Base-by-base conservation (phyloP, 768 basidiomycete species). In the Panaeolus cyanescens region DNA sequence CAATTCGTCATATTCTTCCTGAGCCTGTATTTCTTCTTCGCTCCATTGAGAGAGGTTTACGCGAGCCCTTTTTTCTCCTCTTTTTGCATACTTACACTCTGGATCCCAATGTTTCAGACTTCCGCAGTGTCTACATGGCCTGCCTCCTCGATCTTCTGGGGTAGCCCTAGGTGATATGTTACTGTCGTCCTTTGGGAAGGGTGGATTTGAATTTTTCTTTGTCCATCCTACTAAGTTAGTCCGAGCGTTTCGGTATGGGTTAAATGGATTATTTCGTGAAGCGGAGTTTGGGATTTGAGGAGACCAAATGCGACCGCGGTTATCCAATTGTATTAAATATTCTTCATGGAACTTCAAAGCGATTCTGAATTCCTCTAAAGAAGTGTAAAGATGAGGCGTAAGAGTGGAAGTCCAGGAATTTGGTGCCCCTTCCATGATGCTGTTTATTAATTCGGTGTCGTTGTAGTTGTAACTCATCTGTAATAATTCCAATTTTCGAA, bases 381-480 rank as follows among this genome's bases (percentile, higher is more conserved):
- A 50, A 0, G 32, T 32, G 36, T 69, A 72, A 1, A 67, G 57
- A 6, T 72, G 70, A 13, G 71, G 67, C 1, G 67, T 72, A 0
- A 72, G 50, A 10, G 72, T 62, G 0, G 68, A 67, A 8, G 60
- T 65, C 75, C 74, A 76, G 7, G 56, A 56, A 0, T 67, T 13
- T 0, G 76, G 76, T 22, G 72, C 74, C 2, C 71, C 71, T 17
- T 69, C 68, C 75, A 77, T 75, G 15, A 78, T 66, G 42, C 76
- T 71, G 15, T 65, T 63, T 15, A 78, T 78, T 2, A 74, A 19
- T 50, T 77, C 74, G 1, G 69, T 63, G 39, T 77, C 73, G 2
- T 12, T 57, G 22, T 59, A 59, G 5, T 58, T 22, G 4, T 54
- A 66, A 17, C 53, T 50, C 2, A 63, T 9, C 1, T 64, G 50